Evolutionary conservation across 106 monocot species (phyloP).

Genomic region (Narthecium ossifragum): DNA sequence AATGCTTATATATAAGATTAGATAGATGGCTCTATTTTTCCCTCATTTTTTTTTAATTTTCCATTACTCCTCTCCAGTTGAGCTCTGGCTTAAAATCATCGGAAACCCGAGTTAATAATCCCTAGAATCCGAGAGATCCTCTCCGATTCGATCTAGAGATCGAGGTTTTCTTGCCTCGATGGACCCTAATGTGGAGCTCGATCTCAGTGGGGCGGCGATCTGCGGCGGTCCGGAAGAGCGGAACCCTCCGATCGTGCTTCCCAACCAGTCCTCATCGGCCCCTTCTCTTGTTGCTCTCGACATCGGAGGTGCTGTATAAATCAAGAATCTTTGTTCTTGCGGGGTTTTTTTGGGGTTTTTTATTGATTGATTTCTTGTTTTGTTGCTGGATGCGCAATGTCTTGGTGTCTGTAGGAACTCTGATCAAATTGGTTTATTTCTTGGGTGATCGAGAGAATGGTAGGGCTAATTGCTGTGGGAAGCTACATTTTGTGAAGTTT

Average conservation of each 20-base stretch:
- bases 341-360: background rate
- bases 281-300: conserved; percentile 24
- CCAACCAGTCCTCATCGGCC: conserved; percentile 16
- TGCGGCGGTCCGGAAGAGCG: conserved; percentile 22
- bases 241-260: conserved; percentile 32
- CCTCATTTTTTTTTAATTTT: no score
- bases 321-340: background rate
- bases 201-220: conserved; percentile 30
- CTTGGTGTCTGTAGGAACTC: conserved; percentile 15
- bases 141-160: no score
- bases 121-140: no score
- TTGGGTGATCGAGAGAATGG: conserved; percentile 13
- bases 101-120: no score
- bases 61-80: no score
- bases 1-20: no score
- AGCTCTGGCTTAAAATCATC: no score
- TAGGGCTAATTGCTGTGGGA: conserved; percentile 13
- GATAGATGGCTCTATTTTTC: no score
- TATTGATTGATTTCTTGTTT: background rate
- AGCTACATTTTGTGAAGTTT: conserved; percentile 50
- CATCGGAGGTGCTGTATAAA: conserved; percentile 28
- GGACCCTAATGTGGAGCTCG: conserved; percentile 5
- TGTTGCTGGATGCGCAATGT: background rate
- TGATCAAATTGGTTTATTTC: conserved; percentile 40
- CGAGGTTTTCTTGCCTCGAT: no score